Base-by-base conservation (phyloP, 2,329 filamentous ascomycete genomes). In the Sclerotinia subarctica region DNA sequence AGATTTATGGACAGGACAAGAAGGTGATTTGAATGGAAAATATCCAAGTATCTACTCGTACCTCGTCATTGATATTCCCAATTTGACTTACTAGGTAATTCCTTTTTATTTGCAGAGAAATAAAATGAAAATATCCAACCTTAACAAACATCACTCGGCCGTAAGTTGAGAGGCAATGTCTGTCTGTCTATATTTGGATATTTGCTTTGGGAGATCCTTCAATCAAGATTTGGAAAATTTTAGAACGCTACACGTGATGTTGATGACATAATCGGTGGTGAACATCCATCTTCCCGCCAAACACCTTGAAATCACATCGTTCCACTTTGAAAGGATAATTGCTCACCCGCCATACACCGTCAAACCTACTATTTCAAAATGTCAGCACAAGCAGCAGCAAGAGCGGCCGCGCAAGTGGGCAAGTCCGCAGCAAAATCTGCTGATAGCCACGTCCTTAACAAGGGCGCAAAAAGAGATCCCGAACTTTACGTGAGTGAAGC, bases 391-490 rank as follows among this genome's bases (percentile, higher is more conserved):
- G 74, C 74, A 58, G 74, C 71, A 59, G 70, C 74, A 71, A 76
- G 73, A 70, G 73, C 73, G 54, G 77, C 79, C 69, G 77, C 78
- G 68, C 76, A 76, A 54, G 77, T 77, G 38, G 70, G 68, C 68
- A 76, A 74, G 68, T 75, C 75, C 52, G 78, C 78, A 71, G 79
- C 78, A 71, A 81, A 80, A 75, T 78, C 81, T 60, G 81, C 83
- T 72, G 81, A 84, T 73, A 78, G 81, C 69, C 67, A 71, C 72
- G 69, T 74, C 73, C 68, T 91, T 76, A 84, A 86, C 77, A 83
- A 87, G 78, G 89, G 85, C 74, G 87, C 88, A 68, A 88, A 86
- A 82, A 83, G 83, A 78, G 89, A 92, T 79, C 90, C 90, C 69
- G 90, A 92, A 82, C 88, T 92, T 78, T 91, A 90, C 79, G 89